Conservation (phyloP, 768 basidiomycete species). For the Suillus clintonianus region DNA sequence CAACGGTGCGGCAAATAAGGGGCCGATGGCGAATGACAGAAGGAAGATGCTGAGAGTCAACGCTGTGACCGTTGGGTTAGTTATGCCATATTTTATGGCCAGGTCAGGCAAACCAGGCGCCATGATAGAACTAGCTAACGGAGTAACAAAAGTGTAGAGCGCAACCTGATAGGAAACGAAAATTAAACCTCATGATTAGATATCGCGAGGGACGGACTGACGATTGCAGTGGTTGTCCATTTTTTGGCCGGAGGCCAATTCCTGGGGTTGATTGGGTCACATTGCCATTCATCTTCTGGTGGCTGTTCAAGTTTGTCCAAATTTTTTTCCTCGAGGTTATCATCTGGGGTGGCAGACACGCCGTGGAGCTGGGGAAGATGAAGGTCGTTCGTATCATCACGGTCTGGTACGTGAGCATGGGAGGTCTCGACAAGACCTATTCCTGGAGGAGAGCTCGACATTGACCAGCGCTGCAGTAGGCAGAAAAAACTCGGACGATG, state of each 20-base stretch:
- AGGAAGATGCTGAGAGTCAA: not conserved
- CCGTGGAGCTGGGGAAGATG: not conserved
- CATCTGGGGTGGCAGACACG: not conserved
- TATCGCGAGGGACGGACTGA: slow-evolving; percentile 39
- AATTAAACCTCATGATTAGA: not conserved
- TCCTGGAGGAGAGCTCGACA: not conserved
- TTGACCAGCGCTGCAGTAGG: not conserved
- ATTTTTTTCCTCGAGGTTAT: not conserved
- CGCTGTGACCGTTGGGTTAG: not conserved
- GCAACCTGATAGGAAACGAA: not conserved
- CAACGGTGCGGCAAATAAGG: not conserved
- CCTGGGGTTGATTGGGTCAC: slow-evolving; percentile 41
- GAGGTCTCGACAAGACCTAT: not conserved
- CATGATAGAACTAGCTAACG: not conserved
- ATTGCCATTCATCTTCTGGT: slow-evolving; percentile 44
- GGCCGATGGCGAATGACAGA: not conserved
- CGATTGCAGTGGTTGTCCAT: not conserved
- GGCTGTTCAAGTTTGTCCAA: not conserved
- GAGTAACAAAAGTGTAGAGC: not conserved
- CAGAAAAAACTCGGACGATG: not conserved
- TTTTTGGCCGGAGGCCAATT: not conserved
- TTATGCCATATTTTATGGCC: not conserved
- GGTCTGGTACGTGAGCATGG: not conserved
- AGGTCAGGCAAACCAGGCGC: not conserved
- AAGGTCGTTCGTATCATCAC: not conserved